phyloP scores from a whole-genome alignment of 176 grass and related monocot species.

The Zizania latifolia region DNA sequence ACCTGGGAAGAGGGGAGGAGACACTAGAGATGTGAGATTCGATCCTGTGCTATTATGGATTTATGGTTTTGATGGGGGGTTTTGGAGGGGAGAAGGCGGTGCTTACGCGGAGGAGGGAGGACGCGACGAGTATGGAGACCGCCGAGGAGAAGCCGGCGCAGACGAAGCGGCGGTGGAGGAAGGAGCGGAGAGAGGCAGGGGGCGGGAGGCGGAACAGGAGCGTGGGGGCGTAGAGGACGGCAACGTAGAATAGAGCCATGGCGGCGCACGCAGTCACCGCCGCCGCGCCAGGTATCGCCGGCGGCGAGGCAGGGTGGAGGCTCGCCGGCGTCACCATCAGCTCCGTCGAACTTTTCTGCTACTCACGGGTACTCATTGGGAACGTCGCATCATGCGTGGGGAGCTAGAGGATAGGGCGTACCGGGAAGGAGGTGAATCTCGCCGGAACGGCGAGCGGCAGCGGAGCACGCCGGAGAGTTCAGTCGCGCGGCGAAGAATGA shows the following conservation, averaged over 20 bases:
- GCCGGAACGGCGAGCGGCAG: no score
- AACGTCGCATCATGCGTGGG: no score
- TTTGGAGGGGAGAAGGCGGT: no score
- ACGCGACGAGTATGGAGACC: conserved; percentile 33
- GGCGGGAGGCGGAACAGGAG: conserved; percentile 49
- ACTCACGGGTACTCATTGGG: no score
- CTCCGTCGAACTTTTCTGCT: neutral
- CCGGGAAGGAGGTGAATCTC: no score
- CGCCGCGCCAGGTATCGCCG: conserved; percentile 6
- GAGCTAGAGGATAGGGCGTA: no score
- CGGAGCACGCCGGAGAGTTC: no score
- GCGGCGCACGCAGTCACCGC: conserved; percentile 45
- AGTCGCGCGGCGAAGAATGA: no score
- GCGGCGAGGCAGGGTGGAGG: neutral
- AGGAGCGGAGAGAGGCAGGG: conserved; percentile 38
- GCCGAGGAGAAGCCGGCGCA: conserved; percentile 56
- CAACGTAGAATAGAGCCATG: conserved; percentile 65
- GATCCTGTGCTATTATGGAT: neutral
- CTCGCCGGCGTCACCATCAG: conserved; percentile 11
- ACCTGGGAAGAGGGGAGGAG: neutral
- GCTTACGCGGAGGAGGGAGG: conserved; percentile 51
- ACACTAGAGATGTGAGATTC: neutral
- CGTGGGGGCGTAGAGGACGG: conserved; percentile 57
- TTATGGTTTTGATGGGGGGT: neutral
- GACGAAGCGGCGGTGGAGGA: conserved; percentile 55